Evolutionary conservation across 2,329 filamentous ascomycete species (phyloP), one percentile per base, ranked within the genome.

Genomic region (Botrytis aclada): DNA sequence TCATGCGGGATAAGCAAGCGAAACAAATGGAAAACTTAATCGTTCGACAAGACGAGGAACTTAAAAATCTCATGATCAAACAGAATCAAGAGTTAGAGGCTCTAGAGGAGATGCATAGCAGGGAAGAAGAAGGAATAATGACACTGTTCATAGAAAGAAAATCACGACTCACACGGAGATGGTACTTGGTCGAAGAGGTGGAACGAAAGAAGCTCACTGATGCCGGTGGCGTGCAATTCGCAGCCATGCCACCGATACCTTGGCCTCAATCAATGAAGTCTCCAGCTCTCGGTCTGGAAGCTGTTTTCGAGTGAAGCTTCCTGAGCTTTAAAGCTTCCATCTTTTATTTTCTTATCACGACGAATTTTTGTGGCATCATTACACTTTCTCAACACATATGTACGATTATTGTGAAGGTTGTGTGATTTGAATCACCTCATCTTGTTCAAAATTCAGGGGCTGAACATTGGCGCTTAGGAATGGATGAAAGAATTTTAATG

Each of bases 1-100:
- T 90, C 39, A 85, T 91, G 83, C 84, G 89, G n/a, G 89, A 90
- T 74, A 86, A 87, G 60, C 89, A 91, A 78, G 84, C 87, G 1
- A 89, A 89, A 78, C 84, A 86, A 43, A 86, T 90, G 83, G 88
- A 90, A 77, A 86, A 89, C 74, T 82, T 90, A 6, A 80, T 87
- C 2, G 83, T 85, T 56, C 83, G 86, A 37, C 89, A 91, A 76
- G 85, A 86, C 74, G 79, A 79, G 1, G 88, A 90, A 77, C 77
- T 87, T 69, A 81, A 83, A 37, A 83, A 82, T 64, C 79, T 89
- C n/a, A 78, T 79, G 2, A 82, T 83, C 37, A 85, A 84, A 74
- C 84, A 85, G 69, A 81, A 82, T 22, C 83, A 83, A 58, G 88
- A 89, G 65, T 76, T 86, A 14, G 85, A 87, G 51, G 81, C 83